These are phyloP conservation scores for Gillenia trifoliata DNA, from an alignment of 306 rosid species.

Conservation along the genomic window DNA sequence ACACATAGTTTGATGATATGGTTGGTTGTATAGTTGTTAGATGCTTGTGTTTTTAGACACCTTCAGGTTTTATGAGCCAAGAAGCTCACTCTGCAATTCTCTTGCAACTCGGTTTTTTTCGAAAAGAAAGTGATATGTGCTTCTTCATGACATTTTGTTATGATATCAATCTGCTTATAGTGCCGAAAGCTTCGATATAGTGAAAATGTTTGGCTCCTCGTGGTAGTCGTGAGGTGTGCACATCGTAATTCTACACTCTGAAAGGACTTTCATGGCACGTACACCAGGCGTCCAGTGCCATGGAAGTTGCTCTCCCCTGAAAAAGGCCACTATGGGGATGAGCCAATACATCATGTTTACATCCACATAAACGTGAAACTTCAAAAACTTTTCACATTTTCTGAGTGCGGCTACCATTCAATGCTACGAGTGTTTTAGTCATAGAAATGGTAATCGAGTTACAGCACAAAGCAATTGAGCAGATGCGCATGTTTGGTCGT, in stretches of 20 bases:
- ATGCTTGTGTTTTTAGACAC: constrained; percentile 26
- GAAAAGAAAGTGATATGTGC: constrained; percentile 22
- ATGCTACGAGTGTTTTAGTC: no score
- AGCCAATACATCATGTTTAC: no score
- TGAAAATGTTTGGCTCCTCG: background rate
- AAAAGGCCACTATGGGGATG: no score
- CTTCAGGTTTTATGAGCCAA: constrained; percentile 36
- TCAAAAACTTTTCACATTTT: no score
- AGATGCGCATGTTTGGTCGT: no score
- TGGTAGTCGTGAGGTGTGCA: background rate
- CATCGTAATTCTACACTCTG: background rate
- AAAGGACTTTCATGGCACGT: background rate
- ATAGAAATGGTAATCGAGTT: no score
- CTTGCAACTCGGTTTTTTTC: constrained; percentile 22
- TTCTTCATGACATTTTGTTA: background rate
- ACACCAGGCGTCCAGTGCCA: background rate
- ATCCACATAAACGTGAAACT: no score
- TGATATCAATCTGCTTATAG: background rate
- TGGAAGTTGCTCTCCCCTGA: no score
- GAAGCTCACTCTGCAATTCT: constrained; percentile 22
- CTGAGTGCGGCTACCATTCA: no score
- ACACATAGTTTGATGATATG: constrained; percentile 11
- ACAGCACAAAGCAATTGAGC: no score
- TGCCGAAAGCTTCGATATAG: background rate
- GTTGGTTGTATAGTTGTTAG: constrained; percentile 55